Evolutionary conservation across 108 stramenopile genomes (phyloP).

Genomic region (Conticribra guillardii): DNA sequence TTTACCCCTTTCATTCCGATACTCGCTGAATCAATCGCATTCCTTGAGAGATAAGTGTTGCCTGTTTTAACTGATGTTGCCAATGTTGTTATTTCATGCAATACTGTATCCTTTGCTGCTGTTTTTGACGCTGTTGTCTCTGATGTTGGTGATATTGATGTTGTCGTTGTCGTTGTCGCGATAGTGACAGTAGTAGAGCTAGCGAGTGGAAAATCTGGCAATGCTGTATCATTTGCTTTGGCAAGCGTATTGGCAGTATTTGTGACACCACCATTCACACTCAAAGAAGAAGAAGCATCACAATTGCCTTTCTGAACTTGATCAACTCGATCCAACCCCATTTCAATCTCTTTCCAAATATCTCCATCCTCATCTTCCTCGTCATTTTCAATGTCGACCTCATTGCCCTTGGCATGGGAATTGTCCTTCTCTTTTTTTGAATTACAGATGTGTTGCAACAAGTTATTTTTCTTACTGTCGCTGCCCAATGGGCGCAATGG

Average conservation of each 20-base stretch:
- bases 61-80: too few relatives aligned
- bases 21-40: too few relatives aligned
- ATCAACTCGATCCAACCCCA: constrained; percentile 28
- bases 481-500: background rate
- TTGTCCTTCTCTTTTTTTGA: background rate
- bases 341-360: constrained; percentile 48
- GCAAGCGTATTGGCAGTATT: too few relatives aligned
- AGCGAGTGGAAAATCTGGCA: too few relatives aligned
- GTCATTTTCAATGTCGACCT: background rate
- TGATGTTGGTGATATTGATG: too few relatives aligned
- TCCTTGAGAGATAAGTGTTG: too few relatives aligned
- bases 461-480: background rate
- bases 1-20: too few relatives aligned
- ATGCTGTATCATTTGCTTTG: too few relatives aligned
- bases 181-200: too few relatives aligned
- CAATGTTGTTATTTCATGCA: background rate
- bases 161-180: constrained; percentile 9
- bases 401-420: background rate
- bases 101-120: background rate
- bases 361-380: constrained; percentile 13
- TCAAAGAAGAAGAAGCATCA: too few relatives aligned
- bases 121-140: background rate
- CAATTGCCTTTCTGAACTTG: background rate
- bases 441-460: constrained; percentile 6
- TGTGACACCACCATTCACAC: too few relatives aligned